phyloP scores from a whole-genome alignment of 2,329 filamentous ascomycete species.

The Stromatinia cepivora region DNA sequence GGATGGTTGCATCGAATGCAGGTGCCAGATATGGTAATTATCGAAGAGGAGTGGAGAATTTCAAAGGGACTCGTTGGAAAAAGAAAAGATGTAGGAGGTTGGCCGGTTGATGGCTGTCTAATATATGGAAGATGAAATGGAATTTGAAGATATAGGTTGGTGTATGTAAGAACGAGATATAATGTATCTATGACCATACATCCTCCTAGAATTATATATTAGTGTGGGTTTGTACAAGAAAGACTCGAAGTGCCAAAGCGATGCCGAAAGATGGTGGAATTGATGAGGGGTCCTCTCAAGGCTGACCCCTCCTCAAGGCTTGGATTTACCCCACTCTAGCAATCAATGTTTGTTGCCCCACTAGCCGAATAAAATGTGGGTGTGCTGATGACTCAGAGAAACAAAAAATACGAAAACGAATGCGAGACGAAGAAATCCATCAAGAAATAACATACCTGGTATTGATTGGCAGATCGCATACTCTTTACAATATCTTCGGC shows the following conservation, averaged over 20 bases:
- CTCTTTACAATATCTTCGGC: slow-evolving; percentile 95
- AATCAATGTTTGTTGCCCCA: background rate
- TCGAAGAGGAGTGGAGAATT: background rate
- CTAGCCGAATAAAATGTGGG: background rate
- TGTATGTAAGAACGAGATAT: background rate
- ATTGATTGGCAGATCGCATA: slow-evolving; percentile 92
- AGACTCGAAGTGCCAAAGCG: background rate
- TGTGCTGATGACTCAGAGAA: background rate
- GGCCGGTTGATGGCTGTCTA: background rate
- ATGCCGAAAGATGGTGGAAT: background rate
- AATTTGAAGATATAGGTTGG: background rate
- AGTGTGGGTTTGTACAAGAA: slow-evolving; percentile 20
- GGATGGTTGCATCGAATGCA: background rate
- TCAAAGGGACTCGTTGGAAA: background rate
- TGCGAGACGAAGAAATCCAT: background rate
- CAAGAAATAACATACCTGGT: slow-evolving; percentile 65
- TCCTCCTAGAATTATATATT: slow-evolving; percentile 55
- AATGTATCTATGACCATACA: slow-evolving; percentile 60
- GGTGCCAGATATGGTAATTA: background rate
- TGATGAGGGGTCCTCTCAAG: background rate
- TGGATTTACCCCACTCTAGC: background rate
- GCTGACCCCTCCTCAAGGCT: too few species aligned
- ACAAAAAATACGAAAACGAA: background rate
- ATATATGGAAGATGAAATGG: background rate
- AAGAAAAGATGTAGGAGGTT: background rate